Base-by-base conservation (phyloP, 2,329 filamentous ascomycete species). In the Botrytis deweyae region DNA sequence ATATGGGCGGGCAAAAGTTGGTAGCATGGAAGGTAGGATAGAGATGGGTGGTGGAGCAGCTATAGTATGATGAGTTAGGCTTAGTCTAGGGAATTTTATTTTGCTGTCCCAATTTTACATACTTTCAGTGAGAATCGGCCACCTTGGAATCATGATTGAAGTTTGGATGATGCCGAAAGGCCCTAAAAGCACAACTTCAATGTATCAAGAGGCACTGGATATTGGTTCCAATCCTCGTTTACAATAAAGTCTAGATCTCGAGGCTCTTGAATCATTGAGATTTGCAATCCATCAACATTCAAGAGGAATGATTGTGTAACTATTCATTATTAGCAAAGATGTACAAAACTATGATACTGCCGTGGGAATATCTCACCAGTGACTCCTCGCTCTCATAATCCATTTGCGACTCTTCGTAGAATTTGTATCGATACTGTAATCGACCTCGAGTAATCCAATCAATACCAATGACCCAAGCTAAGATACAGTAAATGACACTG, bases 391-490 rank as follows among this genome's bases (percentile, higher is more conserved):
- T 72, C 40, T 58, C 52, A 40, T 62, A n/a, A n/a, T 49, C 49
- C 33, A 16, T 25, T 8, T 33, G 33, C 36, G 42, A 29, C 52
- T n/a, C 29, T 40, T 70, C 33, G 36, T 64, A 65, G 7, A 22
- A 0, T 69, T 68, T 72, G 22, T 49, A 52, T 61, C 59, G 71
- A 40, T 68, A 72, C 36, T 72, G 63, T 72, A 58, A 44, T n/a
- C 42, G 61, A 25, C 71, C 71, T 42, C 71, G 29, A 8, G 22
- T 69, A 20, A 68, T 38, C 71, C 71, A 72, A 61, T 72, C 71
- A n/a, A 52, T 49, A 7, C 49, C 40, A 7, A 69, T 25, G 25
- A 72, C 14, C 18, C n/a, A 52, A 49, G 58, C 25, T 12, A 72
- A 44, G 7, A 69, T 40, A 14, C 36, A 72, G 42, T 72, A 72